Evolutionary conservation across 2,329 filamentous ascomycete species (phyloP), one percentile per base, ranked within the genome.

Genomic region (Chrysoporthe deuterocubensis): DNA sequence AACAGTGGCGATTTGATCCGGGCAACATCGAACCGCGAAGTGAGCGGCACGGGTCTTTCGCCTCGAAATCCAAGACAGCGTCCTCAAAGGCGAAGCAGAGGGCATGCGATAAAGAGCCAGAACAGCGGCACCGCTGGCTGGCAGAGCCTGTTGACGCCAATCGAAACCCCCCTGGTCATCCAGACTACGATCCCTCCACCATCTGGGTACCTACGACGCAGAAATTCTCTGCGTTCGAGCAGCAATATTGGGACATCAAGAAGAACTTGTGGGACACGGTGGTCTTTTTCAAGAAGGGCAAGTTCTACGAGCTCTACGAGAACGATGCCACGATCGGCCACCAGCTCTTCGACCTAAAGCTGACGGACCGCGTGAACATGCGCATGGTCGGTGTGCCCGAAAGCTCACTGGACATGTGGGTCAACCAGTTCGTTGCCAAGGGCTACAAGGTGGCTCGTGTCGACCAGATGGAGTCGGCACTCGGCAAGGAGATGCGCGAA

Each of bases 201-300:
- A 86, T 99, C n/a, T 97, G 90, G 78, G 91, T 99, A 44, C 96
- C 96, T 0, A 92, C 93, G 0, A 76, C 84, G 44, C 93, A 93
- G 0, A 90, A 92, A 37, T 97, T 99, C 76, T 96, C 94, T 0
- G 88, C 95, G 0, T 99, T 99, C 72, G 96, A 99, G 80, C 96
- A 94, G 78, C 96, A 99, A 77, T 99, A 99, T 78, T 99, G 96
- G 96, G 93, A 97, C 75, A 98, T 99, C 79, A 99, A 99, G 81
- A 92, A 94, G 78, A 97, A 97, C 74, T 92, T 96, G 72, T 98
- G 93, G 92, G 94, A 97, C 72, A 97, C 94, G 0, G 91, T 99
- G 58, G 95, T 99, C 18, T 99, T 99, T 81, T 99, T 99, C 89
- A 99, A 98, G 80, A 99, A 99, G 83, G 96, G 96, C 75, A 99